Conservation (phyloP, 2,329 filamentous ascomycete genomes). For the Venturiaceae sp. region DNA sequence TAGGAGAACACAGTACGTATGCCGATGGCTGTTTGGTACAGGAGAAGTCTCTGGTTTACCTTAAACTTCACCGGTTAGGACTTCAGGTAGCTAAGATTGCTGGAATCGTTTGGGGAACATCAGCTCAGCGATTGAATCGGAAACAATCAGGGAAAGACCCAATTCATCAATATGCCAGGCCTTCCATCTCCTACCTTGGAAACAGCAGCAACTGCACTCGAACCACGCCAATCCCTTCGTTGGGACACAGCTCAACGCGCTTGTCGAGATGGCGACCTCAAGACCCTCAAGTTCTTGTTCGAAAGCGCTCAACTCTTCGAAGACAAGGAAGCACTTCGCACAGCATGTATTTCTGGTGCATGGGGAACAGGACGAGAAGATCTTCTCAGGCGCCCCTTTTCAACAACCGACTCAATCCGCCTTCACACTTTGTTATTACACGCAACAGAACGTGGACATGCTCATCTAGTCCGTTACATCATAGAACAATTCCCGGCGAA, state of each 20-base stretch:
- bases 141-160: no score
- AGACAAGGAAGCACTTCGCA: neutral
- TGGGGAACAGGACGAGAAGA: neutral
- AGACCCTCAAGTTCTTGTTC: neutral
- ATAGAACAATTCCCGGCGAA: neutral
- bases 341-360: slow-evolving; percentile 1
- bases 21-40: no score
- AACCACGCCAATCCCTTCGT: neutral
- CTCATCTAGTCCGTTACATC: neutral
- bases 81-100: no score
- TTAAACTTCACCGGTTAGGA: no score
- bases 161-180: no score
- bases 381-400: neutral
- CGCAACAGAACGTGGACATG: neutral
- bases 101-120: no score
- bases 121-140: no score
- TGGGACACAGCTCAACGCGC: slow-evolving; percentile 5
- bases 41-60: no score
- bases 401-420: neutral
- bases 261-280: neutral
- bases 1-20: no score
- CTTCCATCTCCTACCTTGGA: neutral
- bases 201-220: neutral
- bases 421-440: neutral
- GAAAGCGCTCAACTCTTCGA: slow-evolving; percentile 1